phyloP scores from a whole-genome alignment of 2,329 filamentous ascomycete genomes.

The Lachnellula subtilissima region DNA sequence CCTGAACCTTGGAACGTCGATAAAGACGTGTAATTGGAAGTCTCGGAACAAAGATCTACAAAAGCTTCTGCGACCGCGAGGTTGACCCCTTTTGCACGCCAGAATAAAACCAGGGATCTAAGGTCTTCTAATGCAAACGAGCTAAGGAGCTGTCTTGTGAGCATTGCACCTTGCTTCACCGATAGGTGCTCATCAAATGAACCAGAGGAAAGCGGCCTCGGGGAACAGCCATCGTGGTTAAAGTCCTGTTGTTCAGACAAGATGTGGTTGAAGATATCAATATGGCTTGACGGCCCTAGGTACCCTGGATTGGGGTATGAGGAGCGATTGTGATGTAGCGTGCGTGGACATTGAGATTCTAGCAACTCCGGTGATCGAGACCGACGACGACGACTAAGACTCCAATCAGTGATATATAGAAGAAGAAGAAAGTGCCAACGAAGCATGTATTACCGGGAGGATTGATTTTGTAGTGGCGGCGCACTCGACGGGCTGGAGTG shows the following conservation, averaged over 20 bases:
- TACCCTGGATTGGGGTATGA: not conserved
- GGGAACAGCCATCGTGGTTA: not conserved
- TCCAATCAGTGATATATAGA: too few relatives aligned
- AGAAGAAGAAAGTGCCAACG: not conserved
- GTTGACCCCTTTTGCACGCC: not conserved
- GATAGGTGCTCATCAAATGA: not conserved
- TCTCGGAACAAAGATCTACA: not conserved
- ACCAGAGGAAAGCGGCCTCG: not conserved
- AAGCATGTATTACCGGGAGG: not conserved
- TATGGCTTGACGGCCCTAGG: not conserved
- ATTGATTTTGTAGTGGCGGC: not conserved
- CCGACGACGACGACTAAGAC: not conserved
- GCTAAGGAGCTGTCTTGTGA: not conserved
- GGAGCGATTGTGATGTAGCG: not conserved
- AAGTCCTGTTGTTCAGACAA: not conserved
- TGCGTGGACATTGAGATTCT: not conserved
- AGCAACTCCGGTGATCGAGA: not conserved
- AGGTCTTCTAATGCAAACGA: not conserved
- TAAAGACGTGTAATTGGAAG: not conserved
- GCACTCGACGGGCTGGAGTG: too few relatives aligned
- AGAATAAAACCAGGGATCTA: not conserved
- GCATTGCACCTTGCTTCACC: not conserved
- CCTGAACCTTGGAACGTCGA: not conserved
- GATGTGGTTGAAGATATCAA: not conserved
- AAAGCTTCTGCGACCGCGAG: not conserved